These are phyloP conservation scores for Manihot esculenta DNA, from an alignment of 441 rosid genomes.

Conservation along the genomic window DNA sequence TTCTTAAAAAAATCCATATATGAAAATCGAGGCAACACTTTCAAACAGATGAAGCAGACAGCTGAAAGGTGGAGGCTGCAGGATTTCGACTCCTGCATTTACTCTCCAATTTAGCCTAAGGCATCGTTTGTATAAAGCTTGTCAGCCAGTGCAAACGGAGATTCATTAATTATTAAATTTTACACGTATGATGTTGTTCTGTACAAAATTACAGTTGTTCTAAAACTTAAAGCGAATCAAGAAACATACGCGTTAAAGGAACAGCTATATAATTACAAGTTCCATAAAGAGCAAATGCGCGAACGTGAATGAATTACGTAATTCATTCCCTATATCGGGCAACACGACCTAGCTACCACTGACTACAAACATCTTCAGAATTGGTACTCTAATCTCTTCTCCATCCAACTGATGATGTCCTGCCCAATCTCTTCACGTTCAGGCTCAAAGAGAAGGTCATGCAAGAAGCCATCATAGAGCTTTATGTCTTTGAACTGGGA, in stretches of 20 bases:
- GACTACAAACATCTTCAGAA: constrained; percentile 8
- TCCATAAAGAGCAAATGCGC: not conserved
- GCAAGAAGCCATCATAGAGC: constrained; percentile 87
- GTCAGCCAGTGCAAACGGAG: not conserved
- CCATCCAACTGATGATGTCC: constrained; percentile 88
- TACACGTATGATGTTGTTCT: no score
- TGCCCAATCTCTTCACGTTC: constrained; percentile 73
- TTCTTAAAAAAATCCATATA: no score
- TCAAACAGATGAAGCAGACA: no score
- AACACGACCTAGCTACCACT: constrained; percentile 25
- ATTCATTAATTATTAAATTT: not conserved
- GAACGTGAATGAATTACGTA: not conserved
- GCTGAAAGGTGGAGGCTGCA: no score
- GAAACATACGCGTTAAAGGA: not conserved
- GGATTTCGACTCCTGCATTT: no score
- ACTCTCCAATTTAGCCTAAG: no score
- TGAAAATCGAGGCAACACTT: no score
- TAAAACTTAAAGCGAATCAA: no score
- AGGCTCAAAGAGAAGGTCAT: constrained; percentile 93
- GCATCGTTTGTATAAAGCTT: no score
- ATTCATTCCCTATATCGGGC: not conserved
- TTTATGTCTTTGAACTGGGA: constrained; percentile 79
- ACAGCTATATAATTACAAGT: constrained; percentile 12
- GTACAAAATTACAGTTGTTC: no score
- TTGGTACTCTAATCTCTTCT: constrained; percentile 47